Conservation (phyloP, 768 basidiomycete species). For the Erythrobasidium yunnanense region DNA sequence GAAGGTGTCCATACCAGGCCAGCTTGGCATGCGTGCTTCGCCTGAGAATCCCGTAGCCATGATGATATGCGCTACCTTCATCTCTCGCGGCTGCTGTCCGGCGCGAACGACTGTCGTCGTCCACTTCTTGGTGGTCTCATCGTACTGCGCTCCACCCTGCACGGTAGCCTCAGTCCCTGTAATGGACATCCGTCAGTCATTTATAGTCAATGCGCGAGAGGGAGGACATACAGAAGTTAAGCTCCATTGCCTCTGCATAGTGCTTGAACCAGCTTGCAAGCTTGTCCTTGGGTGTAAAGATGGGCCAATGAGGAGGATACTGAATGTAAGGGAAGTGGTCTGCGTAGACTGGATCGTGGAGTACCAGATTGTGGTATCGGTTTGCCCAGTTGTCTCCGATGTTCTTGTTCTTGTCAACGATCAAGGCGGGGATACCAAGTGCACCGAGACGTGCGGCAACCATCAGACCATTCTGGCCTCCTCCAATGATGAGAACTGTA, state of each 20-base stretch:
- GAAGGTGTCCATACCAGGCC: constrained; percentile 48
- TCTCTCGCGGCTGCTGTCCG: constrained; percentile 20
- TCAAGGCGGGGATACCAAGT: constrained; percentile 50
- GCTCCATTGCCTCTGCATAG: constrained; percentile 36
- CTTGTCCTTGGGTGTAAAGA: constrained; percentile 40
- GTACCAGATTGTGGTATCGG: constrained; percentile 56
- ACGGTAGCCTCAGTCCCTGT: constrained; percentile 33
- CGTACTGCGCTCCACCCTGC: constrained; percentile 31
- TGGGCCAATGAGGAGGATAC: constrained; percentile 40
- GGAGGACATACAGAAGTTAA: constrained; percentile 36
- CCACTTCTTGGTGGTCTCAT: constrained; percentile 32
- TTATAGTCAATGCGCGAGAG: too few relatives aligned
- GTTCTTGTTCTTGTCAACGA: constrained; percentile 55
- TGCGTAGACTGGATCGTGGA: constrained; percentile 46
- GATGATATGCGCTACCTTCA: constrained; percentile 33
- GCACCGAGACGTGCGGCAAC: constrained; percentile 57
- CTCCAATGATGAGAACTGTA: constrained; percentile 48
- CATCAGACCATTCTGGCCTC: constrained; percentile 57
- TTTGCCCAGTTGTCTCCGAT: constrained; percentile 59
- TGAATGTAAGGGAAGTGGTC: constrained; percentile 54
- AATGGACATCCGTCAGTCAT: too few relatives aligned
- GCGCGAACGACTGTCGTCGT: constrained; percentile 27
- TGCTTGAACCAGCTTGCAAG: constrained; percentile 40
- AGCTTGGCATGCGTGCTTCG: constrained; percentile 33
- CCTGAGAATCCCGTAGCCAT: constrained; percentile 36